Evolutionary conservation across 371 early-diverging fungal species (phyloP), one percentile per base, ranked within the genome.

Genomic region (Parasitella parasitica): DNA sequence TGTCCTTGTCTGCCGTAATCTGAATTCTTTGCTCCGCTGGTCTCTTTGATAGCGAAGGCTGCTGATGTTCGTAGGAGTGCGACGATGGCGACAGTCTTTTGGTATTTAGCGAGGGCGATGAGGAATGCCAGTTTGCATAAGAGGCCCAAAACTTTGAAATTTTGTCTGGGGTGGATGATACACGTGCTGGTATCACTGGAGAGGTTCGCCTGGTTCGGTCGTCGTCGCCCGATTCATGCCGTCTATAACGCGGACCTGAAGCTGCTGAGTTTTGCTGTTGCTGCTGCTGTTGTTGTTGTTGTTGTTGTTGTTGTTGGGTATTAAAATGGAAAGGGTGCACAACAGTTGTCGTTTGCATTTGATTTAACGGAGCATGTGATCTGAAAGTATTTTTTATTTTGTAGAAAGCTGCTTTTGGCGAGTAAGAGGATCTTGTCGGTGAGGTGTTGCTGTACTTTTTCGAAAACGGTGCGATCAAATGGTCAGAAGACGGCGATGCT

Each of bases 1-100:
- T 82, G 34, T 85, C 85, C 27, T 75, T 76, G 62, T 85, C 85
- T 22, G 70, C 58, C 8, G 85, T 85, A 11, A 85, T 80, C 46
- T 85, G 85, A 30, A 85, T 83, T 9, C 79, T 64, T 51, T 70
- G 75, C 43, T 77, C 78, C 65, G 32, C 54, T 32, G 22, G 24
- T 12, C 24, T 54, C 20, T 54, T 54, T 0, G 6, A 13, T 8
- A 15, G 50, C 5, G 27, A 16, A 28, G 30, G 32, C 11, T 32
- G 30, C 15, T 50, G 28, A 2, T 26, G 16, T 50, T 26, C 27
- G 7, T 26, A 22, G 27, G 50, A 28, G 24, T 46, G 24, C 5
- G 50, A 28, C 7, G 50, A 50, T 6, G 50, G 37, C 3, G 35
- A 35, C 9, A 16, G 6, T 7, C 13, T n/a, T 16, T 49, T 50